phyloP scores from a whole-genome alignment of 768 basidiomycete species.

The Coprinopsis cinerea region DNA sequence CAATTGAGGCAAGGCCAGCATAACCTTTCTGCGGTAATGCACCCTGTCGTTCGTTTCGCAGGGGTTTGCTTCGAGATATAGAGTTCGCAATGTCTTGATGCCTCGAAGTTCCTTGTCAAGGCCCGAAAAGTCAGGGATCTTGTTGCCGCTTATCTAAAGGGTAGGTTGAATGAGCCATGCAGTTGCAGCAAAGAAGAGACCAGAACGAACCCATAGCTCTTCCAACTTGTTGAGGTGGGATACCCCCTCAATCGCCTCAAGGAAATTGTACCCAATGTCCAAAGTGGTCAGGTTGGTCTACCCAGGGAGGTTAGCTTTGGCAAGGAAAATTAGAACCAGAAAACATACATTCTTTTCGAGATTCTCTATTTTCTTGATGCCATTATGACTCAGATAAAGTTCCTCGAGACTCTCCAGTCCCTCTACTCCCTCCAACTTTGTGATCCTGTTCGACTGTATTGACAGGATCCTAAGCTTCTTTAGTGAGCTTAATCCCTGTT shows the following conservation, averaged over 20 bases:
- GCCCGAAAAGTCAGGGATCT: conserved; percentile 62
- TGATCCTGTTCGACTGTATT: conserved; percentile 91
- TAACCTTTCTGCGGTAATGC: conserved; percentile 84
- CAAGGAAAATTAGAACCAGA: not conserved
- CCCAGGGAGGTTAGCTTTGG: not conserved
- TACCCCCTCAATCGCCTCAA: conserved; percentile 74
- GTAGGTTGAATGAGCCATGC: conserved; percentile 5
- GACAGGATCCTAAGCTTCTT: conserved; percentile 79
- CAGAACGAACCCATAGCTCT: conserved; percentile 81
- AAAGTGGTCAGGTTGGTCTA: conserved; percentile 73
- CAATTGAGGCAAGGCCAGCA: conserved; percentile 80
- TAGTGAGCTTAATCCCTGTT: conserved; percentile 64
- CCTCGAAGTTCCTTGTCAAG: conserved; percentile 63
- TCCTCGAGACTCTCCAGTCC: conserved; percentile 72
- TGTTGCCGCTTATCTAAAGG: conserved; percentile 78
- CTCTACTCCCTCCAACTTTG: conserved; percentile 78
- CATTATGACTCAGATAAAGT: conserved; percentile 92
- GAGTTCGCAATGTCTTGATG: conserved; percentile 64
- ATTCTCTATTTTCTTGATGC: conserved; percentile 76
- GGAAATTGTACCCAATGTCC: conserved; percentile 83
- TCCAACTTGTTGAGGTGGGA: conserved; percentile 73
- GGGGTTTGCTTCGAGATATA: conserved; percentile 95
- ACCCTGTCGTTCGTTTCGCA: conserved; percentile 75
- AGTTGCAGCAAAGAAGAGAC: not conserved
- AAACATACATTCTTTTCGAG: conserved; percentile 71